Conservation (phyloP, 2,329 filamentous ascomycete species). For the Cladophialophora bantiana region DNA sequence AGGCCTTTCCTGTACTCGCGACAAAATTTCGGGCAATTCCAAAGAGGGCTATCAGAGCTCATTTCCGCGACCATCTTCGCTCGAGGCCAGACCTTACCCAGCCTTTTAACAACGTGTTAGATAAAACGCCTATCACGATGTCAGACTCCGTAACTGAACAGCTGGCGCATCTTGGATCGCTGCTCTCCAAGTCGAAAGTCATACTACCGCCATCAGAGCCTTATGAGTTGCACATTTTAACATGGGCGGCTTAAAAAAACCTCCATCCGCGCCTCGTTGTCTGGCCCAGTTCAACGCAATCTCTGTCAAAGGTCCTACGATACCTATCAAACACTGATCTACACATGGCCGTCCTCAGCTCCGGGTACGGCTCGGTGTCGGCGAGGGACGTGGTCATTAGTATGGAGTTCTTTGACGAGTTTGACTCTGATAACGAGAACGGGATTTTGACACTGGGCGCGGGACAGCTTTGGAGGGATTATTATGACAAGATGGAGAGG, state of each 20-base stretch:
- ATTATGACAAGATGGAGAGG: constrained; percentile 47
- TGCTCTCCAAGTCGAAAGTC: constrained; percentile 13
- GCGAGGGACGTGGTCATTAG: constrained; percentile 49
- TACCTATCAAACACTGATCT: constrained; percentile 45
- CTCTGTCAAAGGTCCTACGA: constrained; percentile 44
- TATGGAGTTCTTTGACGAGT: constrained; percentile 48
- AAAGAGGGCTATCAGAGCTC: background rate
- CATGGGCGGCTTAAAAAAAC: constrained; percentile 48
- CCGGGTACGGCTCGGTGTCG: constrained; percentile 48
- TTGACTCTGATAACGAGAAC: constrained; percentile 45
- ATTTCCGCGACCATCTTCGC: background rate
- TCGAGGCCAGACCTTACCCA: background rate
- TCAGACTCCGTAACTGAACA: background rate
- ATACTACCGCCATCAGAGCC: constrained; percentile 1
- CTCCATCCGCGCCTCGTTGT: constrained; percentile 46
- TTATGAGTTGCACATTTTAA: constrained; percentile 39
- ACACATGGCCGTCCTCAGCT: constrained; percentile 48
- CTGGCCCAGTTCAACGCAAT: constrained; percentile 43
- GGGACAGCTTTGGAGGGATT: constrained; percentile 48
- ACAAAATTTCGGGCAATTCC: background rate
- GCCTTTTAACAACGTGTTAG: background rate
- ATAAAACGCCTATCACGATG: background rate
- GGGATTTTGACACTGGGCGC: constrained; percentile 47
- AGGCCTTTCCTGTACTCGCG: background rate
- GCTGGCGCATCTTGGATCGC: constrained; percentile 14